Evolutionary conservation across 768 basidiomycete genomes (phyloP), one percentile per base, ranked within the genome.

Genomic region (Auriscalpium vulgare): DNA sequence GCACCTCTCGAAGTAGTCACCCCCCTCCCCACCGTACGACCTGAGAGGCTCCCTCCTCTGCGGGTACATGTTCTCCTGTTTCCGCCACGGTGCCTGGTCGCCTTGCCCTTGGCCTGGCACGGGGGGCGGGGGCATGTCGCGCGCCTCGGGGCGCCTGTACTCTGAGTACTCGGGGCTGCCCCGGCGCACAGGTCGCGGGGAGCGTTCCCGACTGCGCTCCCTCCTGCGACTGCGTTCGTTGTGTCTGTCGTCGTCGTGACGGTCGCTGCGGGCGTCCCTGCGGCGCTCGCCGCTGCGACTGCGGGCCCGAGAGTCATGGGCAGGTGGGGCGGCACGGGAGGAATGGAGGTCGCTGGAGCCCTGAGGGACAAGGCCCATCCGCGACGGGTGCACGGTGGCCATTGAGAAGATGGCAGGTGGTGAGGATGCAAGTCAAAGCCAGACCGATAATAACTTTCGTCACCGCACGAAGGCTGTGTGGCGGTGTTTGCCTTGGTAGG

Each of bases 1-100:
- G 53, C 59, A 88, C 90, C 82, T 81, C 59, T 91, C 88, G 68
- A 91, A 67, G 58, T 77, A 89, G 54, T 88, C 85, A 11, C 69
- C 68, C 2, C 77, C 74, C 35, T 74, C 72, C 23, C 69, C 65
- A 49, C 68, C 69, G 35, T 67, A 59, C 47, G 67, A 59, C 47
- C 68, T 29, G 10, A n/a, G 2, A n/a, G 23, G 62, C 40, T 67
- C 67, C 51, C 70, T 65, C 17, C 76, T 71, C 47, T 63, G 66
- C 6, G 79, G 75, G 62, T 85, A 84, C 83, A 85, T 82, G 65
- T 76, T 81, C 56, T 79, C 77, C 52, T 68, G 73, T 59, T 73
- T 74, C 53, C 74, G 71, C 78, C 75, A 77, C 56, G 78, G 78
- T 38, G 66, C 71, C 2, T 29, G 29, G 21, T 69, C 63, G 34